Conservation (phyloP, 805 yeast species). For the Kuraishia floccosa region DNA sequence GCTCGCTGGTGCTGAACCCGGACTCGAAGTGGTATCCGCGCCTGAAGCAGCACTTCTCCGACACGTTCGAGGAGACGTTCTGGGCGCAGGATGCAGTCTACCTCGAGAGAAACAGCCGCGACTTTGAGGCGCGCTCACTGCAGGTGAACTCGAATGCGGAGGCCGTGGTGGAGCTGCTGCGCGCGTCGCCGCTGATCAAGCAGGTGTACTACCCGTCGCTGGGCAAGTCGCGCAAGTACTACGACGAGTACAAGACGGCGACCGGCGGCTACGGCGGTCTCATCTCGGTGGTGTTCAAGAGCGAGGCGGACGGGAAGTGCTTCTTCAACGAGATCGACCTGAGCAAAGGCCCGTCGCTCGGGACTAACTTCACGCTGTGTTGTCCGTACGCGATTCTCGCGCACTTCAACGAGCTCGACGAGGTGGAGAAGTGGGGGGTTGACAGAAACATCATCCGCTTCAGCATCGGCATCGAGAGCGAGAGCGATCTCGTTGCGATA, state of each 20-base stretch:
- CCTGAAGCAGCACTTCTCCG: slow-evolving; percentile 38
- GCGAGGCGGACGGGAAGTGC: slow-evolving; percentile 50
- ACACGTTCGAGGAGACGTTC: slow-evolving; percentile 57
- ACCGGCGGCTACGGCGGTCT: slow-evolving; percentile 87
- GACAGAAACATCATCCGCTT: slow-evolving; percentile 69
- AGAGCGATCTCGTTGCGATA: slow-evolving; percentile 36
- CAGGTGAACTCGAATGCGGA: slow-evolving; percentile 46
- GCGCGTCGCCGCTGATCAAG: slow-evolving; percentile 40
- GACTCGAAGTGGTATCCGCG: slow-evolving; percentile 33
- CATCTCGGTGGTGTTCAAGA: slow-evolving; percentile 59
- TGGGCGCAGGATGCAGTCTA: slow-evolving; percentile 95
- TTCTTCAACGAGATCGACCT: slow-evolving; percentile 62
- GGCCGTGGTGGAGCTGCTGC: slow-evolving; percentile 41
- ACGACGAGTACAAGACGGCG: slow-evolving; percentile 56
- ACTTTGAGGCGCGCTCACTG: slow-evolving; percentile 55
- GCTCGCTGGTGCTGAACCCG: slow-evolving; percentile 74
- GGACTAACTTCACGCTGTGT: slow-evolving; percentile 80
- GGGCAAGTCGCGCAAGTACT: slow-evolving; percentile 43
- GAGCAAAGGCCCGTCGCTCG: slow-evolving; percentile 86
- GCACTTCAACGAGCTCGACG: slow-evolving; percentile 73
- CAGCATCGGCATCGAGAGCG: slow-evolving; percentile 78
- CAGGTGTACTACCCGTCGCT: slow-evolving; percentile 64
- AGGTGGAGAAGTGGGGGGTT: slow-evolving; percentile 72
- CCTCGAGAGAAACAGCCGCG: slow-evolving; percentile 88
- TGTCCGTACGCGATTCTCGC: slow-evolving; percentile 88